These are phyloP conservation scores for Metschnikowia dekortorum DNA, from an alignment of 805 yeast species.

Conservation along the genomic window DNA sequence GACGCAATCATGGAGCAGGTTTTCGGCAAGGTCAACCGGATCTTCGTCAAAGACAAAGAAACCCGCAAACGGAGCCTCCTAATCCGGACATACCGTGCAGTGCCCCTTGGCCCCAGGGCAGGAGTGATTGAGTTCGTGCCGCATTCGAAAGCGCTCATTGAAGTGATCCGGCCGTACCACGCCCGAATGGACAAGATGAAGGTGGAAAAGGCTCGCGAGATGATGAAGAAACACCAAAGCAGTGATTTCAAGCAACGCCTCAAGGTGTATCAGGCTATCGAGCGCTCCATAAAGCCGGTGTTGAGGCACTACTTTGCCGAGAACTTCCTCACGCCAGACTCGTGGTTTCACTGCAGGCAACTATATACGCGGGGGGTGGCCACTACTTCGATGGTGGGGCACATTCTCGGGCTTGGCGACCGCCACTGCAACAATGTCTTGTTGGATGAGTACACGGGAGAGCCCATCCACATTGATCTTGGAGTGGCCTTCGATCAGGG, in stretches of 20 bases:
- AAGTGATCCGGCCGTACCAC: slow-evolving; percentile 65
- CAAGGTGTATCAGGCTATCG: slow-evolving; percentile 44
- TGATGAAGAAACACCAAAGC: slow-evolving; percentile 57
- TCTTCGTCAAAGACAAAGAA: slow-evolving; percentile 52
- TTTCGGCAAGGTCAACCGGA: slow-evolving; percentile 74
- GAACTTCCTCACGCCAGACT: slow-evolving; percentile 59
- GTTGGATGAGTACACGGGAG: slow-evolving; percentile 78
- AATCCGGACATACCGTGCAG: slow-evolving; percentile 81
- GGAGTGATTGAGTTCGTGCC: slow-evolving; percentile 91
- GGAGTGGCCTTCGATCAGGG: slow-evolving; percentile 98
- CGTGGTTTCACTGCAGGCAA: slow-evolving; percentile 67
- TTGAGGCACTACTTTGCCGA: slow-evolving; percentile 67
- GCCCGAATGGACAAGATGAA: slow-evolving; percentile 41
- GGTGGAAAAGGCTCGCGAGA: slow-evolving; percentile 54
- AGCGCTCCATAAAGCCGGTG: slow-evolving; percentile 55
- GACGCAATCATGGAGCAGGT: slow-evolving; percentile 98
- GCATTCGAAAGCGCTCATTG: slow-evolving; percentile 67
- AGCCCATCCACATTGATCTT: slow-evolving; percentile 91
- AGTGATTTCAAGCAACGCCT: slow-evolving; percentile 42
- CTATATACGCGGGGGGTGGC: slow-evolving; percentile 77
- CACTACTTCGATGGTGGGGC: slow-evolving; percentile 79
- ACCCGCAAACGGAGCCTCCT: slow-evolving; percentile 54
- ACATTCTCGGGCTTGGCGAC: slow-evolving; percentile 89
- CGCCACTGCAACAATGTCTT: slow-evolving; percentile 89
- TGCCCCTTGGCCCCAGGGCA: slow-evolving; percentile 81